Conservation (phyloP, 2,329 filamentous ascomycete genomes). For the Venturia pyrina region DNA sequence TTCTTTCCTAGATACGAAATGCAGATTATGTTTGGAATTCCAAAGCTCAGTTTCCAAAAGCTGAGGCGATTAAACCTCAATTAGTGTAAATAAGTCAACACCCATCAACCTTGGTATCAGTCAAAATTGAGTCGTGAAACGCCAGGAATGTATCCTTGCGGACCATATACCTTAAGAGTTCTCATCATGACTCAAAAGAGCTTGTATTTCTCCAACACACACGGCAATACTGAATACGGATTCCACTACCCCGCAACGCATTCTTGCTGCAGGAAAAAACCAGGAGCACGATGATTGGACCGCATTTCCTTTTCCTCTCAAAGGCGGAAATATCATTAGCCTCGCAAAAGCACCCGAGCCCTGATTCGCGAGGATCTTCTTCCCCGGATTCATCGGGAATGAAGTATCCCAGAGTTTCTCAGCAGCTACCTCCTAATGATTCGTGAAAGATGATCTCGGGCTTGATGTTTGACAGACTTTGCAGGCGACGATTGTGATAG, state of each 20-base stretch:
- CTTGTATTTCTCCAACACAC: no score
- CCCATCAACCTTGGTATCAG: no score
- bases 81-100: no score
- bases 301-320: not conserved
- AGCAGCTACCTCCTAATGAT: not conserved
- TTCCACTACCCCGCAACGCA: no score
- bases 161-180: no score
- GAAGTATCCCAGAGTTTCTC: not conserved
- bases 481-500: not conserved
- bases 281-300: not conserved
- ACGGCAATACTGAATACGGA: no score
- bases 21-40: not conserved
- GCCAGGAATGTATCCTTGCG: no score
- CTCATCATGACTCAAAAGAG: no score
- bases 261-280: no score
- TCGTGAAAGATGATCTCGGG: not conserved
- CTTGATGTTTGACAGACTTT: not conserved
- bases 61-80: no score
- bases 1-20: conserved; percentile 13
- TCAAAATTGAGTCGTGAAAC: no score
- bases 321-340: not conserved
- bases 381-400: not conserved
- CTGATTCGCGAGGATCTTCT: not conserved
- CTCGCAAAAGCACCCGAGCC: not conserved
- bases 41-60: no score